Base-by-base conservation (phyloP, 768 basidiomycete species). In the Suillus alpinus region DNA sequence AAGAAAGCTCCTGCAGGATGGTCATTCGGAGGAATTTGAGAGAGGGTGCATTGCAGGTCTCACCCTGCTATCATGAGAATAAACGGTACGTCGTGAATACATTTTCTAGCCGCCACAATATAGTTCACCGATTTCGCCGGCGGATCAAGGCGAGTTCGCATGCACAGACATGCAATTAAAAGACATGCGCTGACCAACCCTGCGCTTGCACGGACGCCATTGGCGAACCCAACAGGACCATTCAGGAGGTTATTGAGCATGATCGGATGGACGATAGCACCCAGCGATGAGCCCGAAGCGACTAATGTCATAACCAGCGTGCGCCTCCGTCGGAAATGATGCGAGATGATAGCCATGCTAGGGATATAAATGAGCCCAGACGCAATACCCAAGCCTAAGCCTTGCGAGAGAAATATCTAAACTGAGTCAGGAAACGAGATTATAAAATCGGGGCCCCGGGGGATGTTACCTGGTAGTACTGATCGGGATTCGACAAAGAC, bases 291-390 rank as follows among this genome's bases (percentile, higher is more conserved):
- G 3, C 46, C 46, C 2, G 46, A 4, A 47, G 14, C 23, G 1
- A 16, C 46, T 6, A 47, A 26, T 13, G 46, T 16, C 46, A 47
- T 47, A 23, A 47, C 46, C 7, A 47, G 23, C 4, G 46, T 47
- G 46, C 46, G 73, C 10, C 73, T 71, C 47, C 67, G 68, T 36
- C 67, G 67, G 69, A 84, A 85, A 62, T 79, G 76, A 39, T 81
- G 82, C 4, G 78, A 75, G 7, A 80, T 64, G 29, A 83, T 59
- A 12, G 76, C 75, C 51, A 78, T 59, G 43, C 77, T 74, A 0
- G 82, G 82, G 14, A 83, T 63, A 61, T 76, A 84, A 52, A 81
- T 64, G 39, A 82, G 58, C 14, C 82, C 84, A 1, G 72, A 71
- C 4, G 73, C 80, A 12, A 80, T 60, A 2, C 82, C 81, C 2